phyloP scores from a whole-genome alignment of 805 yeast genomes.

The Kodamaea neixiangensis region DNA sequence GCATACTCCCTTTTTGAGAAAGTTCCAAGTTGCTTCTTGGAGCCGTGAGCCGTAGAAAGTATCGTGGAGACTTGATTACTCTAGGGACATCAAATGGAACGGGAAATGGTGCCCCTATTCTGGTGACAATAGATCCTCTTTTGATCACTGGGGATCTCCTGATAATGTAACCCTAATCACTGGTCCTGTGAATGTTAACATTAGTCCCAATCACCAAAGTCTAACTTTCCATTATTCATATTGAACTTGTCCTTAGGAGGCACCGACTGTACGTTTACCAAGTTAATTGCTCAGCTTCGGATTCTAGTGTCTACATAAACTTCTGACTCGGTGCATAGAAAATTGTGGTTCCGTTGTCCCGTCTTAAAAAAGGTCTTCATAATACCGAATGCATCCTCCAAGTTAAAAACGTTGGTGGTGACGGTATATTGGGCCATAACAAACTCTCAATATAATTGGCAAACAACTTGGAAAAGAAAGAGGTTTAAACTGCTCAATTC shows the following conservation, averaged over 20 bases:
- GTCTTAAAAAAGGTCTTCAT: not conserved
- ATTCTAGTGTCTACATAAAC: not conserved
- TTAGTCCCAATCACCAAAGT: not conserved
- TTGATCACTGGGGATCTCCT: too few species aligned
- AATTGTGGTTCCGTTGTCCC: conserved; percentile 8
- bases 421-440: not conserved
- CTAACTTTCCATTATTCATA: not conserved
- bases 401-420: not conserved
- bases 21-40: conserved; percentile 56
- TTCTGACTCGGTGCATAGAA: conserved; percentile 2
- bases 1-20: conserved; percentile 17
- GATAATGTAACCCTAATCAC: not conserved
- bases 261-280: not conserved
- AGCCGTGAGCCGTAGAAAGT: conserved; percentile 66
- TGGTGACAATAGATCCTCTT: too few species aligned
- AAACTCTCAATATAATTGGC: too few species aligned
- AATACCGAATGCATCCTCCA: not conserved
- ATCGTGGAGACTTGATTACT: conserved; percentile 44
- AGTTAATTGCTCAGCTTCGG: not conserved
- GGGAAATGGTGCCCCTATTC: too few species aligned
- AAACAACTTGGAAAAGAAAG: not conserved
- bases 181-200: not conserved
- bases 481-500: too few species aligned
- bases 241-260: not conserved
- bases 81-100: conserved; percentile 32